Percentiles rank a stretch among this genome's conserved stretches.
phyloP scores from a whole-genome alignment of 2,329 filamentous ascomycete species.

The Didymella sp. region DNA sequence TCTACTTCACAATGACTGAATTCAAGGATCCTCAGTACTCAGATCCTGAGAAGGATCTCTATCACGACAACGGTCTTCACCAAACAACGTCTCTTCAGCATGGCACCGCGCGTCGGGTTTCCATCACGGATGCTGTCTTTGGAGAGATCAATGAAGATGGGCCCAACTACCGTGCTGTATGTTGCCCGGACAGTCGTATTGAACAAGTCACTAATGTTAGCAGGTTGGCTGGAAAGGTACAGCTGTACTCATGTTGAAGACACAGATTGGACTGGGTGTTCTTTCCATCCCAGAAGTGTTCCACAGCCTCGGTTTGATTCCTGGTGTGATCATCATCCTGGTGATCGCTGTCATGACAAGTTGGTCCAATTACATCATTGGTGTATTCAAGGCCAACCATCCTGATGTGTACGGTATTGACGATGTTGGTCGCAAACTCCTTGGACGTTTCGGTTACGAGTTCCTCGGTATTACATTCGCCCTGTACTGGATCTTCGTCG shows the following conservation, averaged over 20 bases:
- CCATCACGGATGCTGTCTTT: conserved; percentile 52
- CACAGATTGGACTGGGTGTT: conserved; percentile 51
- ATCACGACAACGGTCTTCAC: conserved; percentile 7
- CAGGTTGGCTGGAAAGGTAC: conserved; percentile 41
- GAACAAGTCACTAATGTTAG: conserved; percentile 49
- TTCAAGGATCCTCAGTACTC: conserved; percentile 6
- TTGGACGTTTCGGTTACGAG: conserved; percentile 61
- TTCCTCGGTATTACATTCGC: conserved; percentile 50
- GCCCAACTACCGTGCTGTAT: conserved; percentile 63
- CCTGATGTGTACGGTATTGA: conserved; percentile 65
- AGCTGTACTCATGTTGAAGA: conserved; percentile 41
- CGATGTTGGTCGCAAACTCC: conserved; percentile 62
- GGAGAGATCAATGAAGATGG: conserved; percentile 56
- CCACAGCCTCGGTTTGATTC: conserved; percentile 56
- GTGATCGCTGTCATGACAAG: conserved; percentile 54
- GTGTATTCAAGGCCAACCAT: conserved; percentile 62
- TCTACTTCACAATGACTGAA: conserved; percentile 6
- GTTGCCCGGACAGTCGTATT: background rate
- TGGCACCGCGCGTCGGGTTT: conserved; percentile 12
- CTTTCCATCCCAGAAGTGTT: conserved; percentile 59
- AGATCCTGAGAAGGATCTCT: conserved; percentile 9
- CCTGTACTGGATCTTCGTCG: conserved; percentile 62
- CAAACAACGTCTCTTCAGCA: conserved; percentile 10
- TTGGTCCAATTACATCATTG: conserved; percentile 59
- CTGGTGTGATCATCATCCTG: conserved; percentile 56